A percentile compares a stretch with the other conserved stretches of the same genome.
phyloP scores from a whole-genome alignment of 139 green algal genomes.

The Monoraphidium neglectum region DNA sequence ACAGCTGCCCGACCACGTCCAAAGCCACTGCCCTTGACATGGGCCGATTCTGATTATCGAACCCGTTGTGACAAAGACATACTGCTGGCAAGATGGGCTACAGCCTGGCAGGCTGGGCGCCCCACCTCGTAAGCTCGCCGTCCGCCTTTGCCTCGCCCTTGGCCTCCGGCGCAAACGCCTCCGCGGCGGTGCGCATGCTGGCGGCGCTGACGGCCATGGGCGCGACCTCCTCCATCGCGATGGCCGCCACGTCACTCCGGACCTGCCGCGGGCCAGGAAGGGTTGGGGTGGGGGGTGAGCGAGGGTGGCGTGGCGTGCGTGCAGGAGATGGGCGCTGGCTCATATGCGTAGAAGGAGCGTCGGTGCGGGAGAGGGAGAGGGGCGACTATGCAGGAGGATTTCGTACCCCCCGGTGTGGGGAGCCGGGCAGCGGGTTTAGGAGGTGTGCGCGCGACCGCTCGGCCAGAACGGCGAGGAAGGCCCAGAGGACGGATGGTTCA shows the following conservation, averaged over 20 bases:
- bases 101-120: not conserved
- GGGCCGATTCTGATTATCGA: not conserved
- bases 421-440: too few species aligned
- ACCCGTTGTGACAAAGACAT: not conserved
- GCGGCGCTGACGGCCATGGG: slow-evolving; percentile 58
- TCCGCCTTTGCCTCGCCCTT: slow-evolving; percentile 53
- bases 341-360: too few species aligned
- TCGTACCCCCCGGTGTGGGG: too few species aligned
- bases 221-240: slow-evolving; percentile 85
- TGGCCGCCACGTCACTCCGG: slow-evolving; percentile 62
- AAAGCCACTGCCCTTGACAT: not conserved
- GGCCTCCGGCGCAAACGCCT: slow-evolving; percentile 58
- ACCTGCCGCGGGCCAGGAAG: slow-evolving; percentile 65
- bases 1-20: not conserved
- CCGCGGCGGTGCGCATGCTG: slow-evolving; percentile 60
- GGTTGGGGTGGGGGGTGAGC: too few species aligned
- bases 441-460: too few species aligned
- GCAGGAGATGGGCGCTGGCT: too few species aligned
- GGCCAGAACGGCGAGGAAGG: too few species aligned
- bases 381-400: too few species aligned
- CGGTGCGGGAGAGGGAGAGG: too few species aligned
- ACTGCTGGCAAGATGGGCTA: not conserved
- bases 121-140: slow-evolving; percentile 57
- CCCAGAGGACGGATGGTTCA: too few species aligned
- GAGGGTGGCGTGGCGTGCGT: too few species aligned